Conservation (phyloP, 164 flowering plant genomes). For the Annona cherimola region DNA sequence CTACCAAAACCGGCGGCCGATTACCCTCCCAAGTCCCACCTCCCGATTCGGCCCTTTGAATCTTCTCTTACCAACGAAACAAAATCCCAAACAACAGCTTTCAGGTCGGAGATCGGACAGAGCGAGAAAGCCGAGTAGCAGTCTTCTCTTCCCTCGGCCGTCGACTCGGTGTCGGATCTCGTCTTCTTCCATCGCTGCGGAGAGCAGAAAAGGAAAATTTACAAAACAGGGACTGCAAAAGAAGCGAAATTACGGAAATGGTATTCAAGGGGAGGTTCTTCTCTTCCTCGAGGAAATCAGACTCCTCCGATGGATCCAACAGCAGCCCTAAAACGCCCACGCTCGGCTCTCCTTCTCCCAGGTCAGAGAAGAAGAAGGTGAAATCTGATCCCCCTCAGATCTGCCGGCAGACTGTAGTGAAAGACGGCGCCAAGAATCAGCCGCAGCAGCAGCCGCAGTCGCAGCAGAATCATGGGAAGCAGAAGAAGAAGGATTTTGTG, state of each 20-base stretch:
- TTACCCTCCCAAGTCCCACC: neutral
- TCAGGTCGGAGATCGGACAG: neutral
- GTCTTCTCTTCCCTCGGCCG: neutral
- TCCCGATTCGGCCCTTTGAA: too few relatives aligned
- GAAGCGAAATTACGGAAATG: constrained; percentile 25
- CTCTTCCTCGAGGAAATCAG: constrained; percentile 72
- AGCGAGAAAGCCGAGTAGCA: neutral
- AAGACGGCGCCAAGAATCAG: constrained; percentile 22
- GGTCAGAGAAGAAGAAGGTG: constrained; percentile 84
- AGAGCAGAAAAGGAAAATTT: neutral
- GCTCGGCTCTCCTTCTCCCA: constrained; percentile 49
- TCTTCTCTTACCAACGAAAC: neutral
- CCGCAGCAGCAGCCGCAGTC: constrained; percentile 7
- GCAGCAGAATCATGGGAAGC: constrained; percentile 3
- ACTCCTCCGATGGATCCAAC: constrained; percentile 72
- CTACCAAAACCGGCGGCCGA: neutral
- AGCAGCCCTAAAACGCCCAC: constrained; percentile 70
- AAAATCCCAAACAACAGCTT: neutral
- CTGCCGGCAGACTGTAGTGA: constrained; percentile 26
- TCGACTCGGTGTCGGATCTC: neutral
- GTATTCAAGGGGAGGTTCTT: constrained; percentile 92
- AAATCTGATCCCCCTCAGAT: constrained; percentile 39
- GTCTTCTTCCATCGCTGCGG: neutral
- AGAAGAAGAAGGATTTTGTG: constrained; percentile 31
- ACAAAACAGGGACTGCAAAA: neutral